These are phyloP conservation scores for Curvularia lunata DNA, from an alignment of 2,329 filamentous ascomycete species.

Conservation along the genomic window DNA sequence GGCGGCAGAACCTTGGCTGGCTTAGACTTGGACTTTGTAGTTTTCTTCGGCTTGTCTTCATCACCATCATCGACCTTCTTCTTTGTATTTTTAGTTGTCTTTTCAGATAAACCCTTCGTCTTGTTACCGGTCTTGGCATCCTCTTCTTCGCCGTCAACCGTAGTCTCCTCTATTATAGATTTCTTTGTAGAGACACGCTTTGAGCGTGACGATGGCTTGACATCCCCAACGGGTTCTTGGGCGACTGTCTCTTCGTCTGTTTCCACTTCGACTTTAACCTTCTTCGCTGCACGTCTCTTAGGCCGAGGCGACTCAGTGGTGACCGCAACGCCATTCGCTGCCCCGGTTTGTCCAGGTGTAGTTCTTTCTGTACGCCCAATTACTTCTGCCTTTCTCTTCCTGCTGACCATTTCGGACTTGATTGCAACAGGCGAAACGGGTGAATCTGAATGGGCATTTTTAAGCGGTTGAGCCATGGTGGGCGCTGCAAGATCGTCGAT, in stretches of 20 bases:
- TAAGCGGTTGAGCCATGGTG: constrained; percentile 26
- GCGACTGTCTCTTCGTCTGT: constrained; percentile 18
- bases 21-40: constrained; percentile 55
- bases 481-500: neutral
- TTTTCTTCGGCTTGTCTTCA: constrained; percentile 24
- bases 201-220: neutral
- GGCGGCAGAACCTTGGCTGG: constrained; percentile 61
- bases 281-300: constrained; percentile 25
- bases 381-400: constrained; percentile 41
- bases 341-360: constrained; percentile 6
- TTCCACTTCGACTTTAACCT: constrained; percentile 28
- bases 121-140: constrained; percentile 1
- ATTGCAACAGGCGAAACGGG: constrained; percentile 17
- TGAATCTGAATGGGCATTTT: constrained; percentile 30
- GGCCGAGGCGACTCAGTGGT: constrained; percentile 17
- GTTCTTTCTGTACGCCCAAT: constrained; percentile 22
- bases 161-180: neutral
- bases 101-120: neutral
- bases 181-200: constrained; percentile 6
- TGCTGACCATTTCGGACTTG: constrained; percentile 16
- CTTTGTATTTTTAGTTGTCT: neutral
- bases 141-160: constrained; percentile 12
- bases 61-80: constrained; percentile 5
- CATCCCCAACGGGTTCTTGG: constrained; percentile 10
- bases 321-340: constrained; percentile 8